A percentile compares a stretch with the other conserved stretches of the same genome.
Evolutionary conservation across 768 basidiomycete genomes (phyloP).

Genomic region (Phaffia tasmanica): DNA sequence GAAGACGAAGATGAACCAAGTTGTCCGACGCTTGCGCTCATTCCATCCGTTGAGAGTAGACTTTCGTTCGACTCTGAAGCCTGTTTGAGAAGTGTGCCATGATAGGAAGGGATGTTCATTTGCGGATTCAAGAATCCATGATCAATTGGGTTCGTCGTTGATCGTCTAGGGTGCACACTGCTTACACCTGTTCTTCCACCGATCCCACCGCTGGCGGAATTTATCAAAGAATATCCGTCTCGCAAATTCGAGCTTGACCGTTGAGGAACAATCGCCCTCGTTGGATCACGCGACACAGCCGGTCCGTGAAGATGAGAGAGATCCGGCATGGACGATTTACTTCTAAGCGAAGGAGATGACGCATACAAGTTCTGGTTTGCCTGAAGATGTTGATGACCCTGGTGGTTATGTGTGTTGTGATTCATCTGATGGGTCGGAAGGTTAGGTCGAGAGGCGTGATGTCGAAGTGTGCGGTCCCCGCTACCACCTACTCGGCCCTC

Average conservation of each 20-base stretch:
- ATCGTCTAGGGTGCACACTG: too few species aligned
- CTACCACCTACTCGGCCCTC: constrained; percentile 48
- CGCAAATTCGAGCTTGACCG: constrained; percentile 38
- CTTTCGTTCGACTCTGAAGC: too few species aligned
- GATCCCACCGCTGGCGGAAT: too few species aligned
- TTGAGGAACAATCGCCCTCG: constrained; percentile 34
- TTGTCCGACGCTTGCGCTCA: too few species aligned
- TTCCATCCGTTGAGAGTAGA: too few species aligned
- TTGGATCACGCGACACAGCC: constrained; percentile 36
- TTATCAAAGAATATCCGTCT: constrained; percentile 25
- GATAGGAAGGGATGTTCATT: too few species aligned
- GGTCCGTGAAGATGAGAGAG: constrained; percentile 35
- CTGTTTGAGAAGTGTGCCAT: too few species aligned
- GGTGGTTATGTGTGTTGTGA: constrained; percentile 26
- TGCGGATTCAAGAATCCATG: too few species aligned
- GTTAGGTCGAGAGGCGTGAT: constrained; percentile 22
- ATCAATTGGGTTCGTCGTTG: too few species aligned
- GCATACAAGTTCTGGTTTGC: constrained; percentile 41
- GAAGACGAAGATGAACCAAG: too few species aligned
- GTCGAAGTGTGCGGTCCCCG: constrained; percentile 12
- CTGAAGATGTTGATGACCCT: constrained; percentile 29
- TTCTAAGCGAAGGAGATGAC: constrained; percentile 52
- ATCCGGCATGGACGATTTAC: constrained; percentile 92
- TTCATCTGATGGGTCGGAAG: constrained; percentile 40
- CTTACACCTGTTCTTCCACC: too few species aligned